These are phyloP conservation scores for Microbotryum intermedium DNA, from an alignment of 1,284 basidiomycete genomes.

Conservation along the genomic window DNA sequence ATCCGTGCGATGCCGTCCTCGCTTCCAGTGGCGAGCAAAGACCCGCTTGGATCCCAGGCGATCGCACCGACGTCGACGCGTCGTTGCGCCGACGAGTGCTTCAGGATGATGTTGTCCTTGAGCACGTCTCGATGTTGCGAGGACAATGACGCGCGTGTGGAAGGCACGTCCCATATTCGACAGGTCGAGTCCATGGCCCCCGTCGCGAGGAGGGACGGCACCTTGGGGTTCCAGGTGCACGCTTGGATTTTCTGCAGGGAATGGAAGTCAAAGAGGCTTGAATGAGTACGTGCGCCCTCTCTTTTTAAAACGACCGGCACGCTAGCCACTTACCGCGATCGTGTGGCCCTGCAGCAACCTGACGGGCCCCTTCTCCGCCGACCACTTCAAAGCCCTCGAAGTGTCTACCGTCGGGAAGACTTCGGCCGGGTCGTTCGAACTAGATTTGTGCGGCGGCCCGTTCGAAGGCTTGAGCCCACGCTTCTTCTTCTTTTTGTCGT, in stretches of 20 bases:
- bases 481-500: background rate
- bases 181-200: conserved; percentile 69
- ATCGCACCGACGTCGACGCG: conserved; percentile 63
- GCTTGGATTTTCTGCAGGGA: conserved; percentile 60
- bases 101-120: conserved; percentile 49
- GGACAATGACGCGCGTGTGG: conserved; percentile 34
- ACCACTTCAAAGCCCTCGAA: no score
- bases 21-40: conserved; percentile 51
- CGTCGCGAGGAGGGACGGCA: conserved; percentile 56
- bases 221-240: conserved; percentile 65
- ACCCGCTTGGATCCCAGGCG: conserved; percentile 56
- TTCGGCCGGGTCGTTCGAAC: no score
- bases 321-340: conserved; percentile 11
- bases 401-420: background rate
- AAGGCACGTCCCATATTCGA: conserved; percentile 62
- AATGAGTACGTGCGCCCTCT: conserved; percentile 43
- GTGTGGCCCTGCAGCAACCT: conserved; percentile 27
- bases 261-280: background rate
- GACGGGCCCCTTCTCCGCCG: conserved; percentile 7
- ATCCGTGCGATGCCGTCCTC: conserved; percentile 51
- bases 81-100: conserved; percentile 45
- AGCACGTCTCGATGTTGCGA: conserved; percentile 39
- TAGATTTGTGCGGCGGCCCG: background rate
- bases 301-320: background rate
- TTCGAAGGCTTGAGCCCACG: background rate